phyloP scores from a whole-genome alignment of 2,329 filamentous ascomycete genomes.

The Leptodontidium sp. region DNA sequence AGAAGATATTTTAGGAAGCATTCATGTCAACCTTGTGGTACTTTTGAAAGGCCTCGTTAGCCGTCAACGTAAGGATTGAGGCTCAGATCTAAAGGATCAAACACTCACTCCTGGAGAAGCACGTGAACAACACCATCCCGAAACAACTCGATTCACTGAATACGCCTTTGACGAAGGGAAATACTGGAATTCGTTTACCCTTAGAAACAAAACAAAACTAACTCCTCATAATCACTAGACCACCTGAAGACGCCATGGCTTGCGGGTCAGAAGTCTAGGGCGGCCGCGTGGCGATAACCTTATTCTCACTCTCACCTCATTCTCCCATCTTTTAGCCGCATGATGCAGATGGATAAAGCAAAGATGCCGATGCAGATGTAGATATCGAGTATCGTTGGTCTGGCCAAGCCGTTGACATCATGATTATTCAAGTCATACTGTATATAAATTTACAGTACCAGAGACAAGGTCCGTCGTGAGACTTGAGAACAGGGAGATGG shows the following conservation, averaged over 20 bases:
- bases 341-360: too few species aligned
- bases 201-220: neutral
- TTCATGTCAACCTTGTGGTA: too few species aligned
- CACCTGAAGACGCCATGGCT: neutral
- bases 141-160: too few species aligned
- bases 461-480: too few species aligned
- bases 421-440: neutral
- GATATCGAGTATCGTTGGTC: neutral
- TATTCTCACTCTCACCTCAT: neutral
- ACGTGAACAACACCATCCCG: too few species aligned
- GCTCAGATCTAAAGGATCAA: too few species aligned
- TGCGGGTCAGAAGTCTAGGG: conserved; percentile 9
- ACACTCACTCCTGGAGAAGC: too few species aligned
- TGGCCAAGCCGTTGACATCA: conserved; percentile 12
- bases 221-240: neutral
- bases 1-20: too few species aligned
- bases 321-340: neutral
- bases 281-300: conserved; percentile 19
- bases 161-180: neutral
- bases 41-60: too few species aligned
- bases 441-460: too few species aligned
- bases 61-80: too few species aligned
- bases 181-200: neutral
- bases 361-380: neutral
- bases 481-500: neutral